phyloP scores from a whole-genome alignment of 2,329 filamentous ascomycete genomes.

The Xylaria sp. region DNA sequence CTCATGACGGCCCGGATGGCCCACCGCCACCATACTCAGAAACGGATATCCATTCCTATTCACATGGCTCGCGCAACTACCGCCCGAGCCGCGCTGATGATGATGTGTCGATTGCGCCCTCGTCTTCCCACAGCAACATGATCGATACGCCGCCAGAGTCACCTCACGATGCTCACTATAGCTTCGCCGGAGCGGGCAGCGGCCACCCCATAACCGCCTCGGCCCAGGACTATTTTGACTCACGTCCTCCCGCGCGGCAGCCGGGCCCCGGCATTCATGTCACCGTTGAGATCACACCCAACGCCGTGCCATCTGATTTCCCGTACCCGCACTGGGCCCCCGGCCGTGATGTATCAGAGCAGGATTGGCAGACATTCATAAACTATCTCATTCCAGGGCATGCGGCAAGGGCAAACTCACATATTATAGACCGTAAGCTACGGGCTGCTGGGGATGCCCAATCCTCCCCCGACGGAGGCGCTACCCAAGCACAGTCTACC shows the following conservation, averaged over 20 bases:
- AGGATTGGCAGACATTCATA: conserved; percentile 70
- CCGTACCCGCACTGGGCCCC: conserved; percentile 56
- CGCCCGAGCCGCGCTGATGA: conserved; percentile 48
- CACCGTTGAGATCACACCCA: conserved; percentile 50
- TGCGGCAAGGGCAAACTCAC: conserved; percentile 57
- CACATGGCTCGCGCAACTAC: conserved; percentile 49
- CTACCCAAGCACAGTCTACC: conserved; percentile 58
- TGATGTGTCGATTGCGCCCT: conserved; percentile 54
- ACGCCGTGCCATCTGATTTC: conserved; percentile 57
- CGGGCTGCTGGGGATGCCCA: conserved; percentile 53
- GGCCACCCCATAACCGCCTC: conserved; percentile 49
- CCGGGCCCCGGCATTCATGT: conserved; percentile 47
- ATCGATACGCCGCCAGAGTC: conserved; percentile 65
- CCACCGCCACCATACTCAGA: conserved; percentile 69
- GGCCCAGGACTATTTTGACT: conserved; percentile 60
- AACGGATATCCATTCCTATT: conserved; percentile 64
- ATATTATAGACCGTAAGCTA: conserved; percentile 62
- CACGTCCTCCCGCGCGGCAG: conserved; percentile 51
- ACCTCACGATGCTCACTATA: conserved; percentile 53
- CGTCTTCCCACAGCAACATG: conserved; percentile 57
- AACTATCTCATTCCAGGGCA: conserved; percentile 66
- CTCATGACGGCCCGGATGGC: conserved; percentile 55
- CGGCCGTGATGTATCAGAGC: conserved; percentile 58
- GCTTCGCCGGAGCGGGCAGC: conserved; percentile 42
- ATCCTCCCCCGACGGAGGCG: conserved; percentile 45